These are phyloP conservation scores for Blastobotrys serpentis DNA, from an alignment of 1,139 yeast genomes.

Conservation along the genomic window DNA sequence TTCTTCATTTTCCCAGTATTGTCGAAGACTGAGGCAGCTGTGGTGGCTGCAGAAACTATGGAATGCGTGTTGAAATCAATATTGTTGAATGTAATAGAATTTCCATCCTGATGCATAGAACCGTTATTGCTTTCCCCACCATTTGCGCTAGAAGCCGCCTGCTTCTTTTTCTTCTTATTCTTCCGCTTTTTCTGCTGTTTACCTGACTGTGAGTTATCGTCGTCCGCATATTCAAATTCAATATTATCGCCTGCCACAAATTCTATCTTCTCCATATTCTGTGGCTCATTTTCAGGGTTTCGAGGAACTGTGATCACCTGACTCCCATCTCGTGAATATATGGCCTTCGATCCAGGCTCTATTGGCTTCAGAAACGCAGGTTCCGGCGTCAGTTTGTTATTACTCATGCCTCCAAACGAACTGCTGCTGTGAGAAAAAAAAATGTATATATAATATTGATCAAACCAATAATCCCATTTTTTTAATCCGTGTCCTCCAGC, in stretches of 20 bases:
- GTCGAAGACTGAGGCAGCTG: conserved; percentile 36
- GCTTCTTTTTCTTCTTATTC: conserved; percentile 20
- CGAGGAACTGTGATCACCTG: conserved; percentile 29
- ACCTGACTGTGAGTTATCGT: conserved; percentile 5
- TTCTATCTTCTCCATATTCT: conserved; percentile 22
- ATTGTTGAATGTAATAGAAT: conserved; percentile 32
- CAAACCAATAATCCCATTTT: background rate
- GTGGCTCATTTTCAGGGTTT: conserved; percentile 6
- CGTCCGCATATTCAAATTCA: conserved; percentile 51
- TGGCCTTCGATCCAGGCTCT: conserved; percentile 30
- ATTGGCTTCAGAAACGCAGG: conserved; percentile 28
- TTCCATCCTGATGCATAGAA: conserved; percentile 30
- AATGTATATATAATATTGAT: too few relatives aligned
- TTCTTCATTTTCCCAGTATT: conserved; percentile 11
- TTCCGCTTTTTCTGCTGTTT: conserved; percentile 25
- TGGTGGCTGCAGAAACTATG: conserved; percentile 35
- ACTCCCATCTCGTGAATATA: conserved; percentile 32
- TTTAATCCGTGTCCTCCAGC: background rate
- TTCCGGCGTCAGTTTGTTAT: conserved; percentile 19
- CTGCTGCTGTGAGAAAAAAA: background rate
- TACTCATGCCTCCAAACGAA: background rate
- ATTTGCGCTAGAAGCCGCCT: background rate
- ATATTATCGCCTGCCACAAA: conserved; percentile 53
- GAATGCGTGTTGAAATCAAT: conserved; percentile 51
- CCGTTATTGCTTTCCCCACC: too few relatives aligned